These are phyloP conservation scores for Fusarium aywerte DNA, from an alignment of 2,329 filamentous ascomycete species.

Conservation along the genomic window DNA sequence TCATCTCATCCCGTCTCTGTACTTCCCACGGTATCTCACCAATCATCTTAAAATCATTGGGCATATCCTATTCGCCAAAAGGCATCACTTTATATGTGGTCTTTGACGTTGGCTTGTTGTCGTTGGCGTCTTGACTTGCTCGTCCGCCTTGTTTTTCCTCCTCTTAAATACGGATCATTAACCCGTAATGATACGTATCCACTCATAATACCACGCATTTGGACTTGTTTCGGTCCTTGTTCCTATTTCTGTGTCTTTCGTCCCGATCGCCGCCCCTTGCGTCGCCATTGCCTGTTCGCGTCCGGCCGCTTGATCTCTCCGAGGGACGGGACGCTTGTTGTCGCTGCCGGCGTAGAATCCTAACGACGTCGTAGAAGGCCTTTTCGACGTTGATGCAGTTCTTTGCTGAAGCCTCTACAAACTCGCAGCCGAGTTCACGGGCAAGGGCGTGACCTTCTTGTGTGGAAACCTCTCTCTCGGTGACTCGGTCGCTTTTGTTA, in stretches of 20 bases:
- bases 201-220: conserved; percentile 57
- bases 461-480: conserved; percentile 94
- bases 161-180: conserved; percentile 22
- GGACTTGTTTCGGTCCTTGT: conserved; percentile 51
- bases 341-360: conserved; percentile 86
- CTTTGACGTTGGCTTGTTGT: conserved; percentile 34
- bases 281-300: conserved; percentile 53
- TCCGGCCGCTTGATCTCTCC: conserved; percentile 52
- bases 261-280: conserved; percentile 49
- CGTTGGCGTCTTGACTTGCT: conserved; percentile 25
- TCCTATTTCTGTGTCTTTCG: conserved; percentile 51
- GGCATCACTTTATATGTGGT: conserved; percentile 39
- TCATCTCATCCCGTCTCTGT: conserved; percentile 25
- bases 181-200: conserved; percentile 3
- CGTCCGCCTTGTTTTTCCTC: conserved; percentile 31
- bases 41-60: conserved; percentile 41
- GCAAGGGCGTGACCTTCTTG: conserved; percentile 94
- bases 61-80: conserved; percentile 36
- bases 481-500: conserved; percentile 97
- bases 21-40: conserved; percentile 39
- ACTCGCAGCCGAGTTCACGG: conserved; percentile 92
- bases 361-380: conserved; percentile 96
- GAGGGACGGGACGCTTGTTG: conserved; percentile 62
- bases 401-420: conserved; percentile 96
- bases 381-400: conserved; percentile 99